Base-by-base conservation (phyloP, 495 filamentous ascomycete genomes). In the Penicillium psychrofluorescens region DNA sequence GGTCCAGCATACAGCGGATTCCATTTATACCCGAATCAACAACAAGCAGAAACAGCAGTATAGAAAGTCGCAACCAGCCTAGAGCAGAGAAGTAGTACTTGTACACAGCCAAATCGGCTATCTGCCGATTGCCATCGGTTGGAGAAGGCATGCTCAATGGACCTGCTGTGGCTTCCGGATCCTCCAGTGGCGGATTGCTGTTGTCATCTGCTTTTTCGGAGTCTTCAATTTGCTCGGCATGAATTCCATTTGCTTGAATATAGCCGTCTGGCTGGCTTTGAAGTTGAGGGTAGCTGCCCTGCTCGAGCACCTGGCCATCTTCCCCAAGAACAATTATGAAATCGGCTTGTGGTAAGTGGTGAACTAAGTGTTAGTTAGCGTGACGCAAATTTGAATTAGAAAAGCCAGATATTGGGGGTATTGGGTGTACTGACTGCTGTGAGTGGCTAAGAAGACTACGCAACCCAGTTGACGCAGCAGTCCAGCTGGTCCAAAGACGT, bases 401-500 rank as follows among this genome's bases (percentile, higher is more conserved):
- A 1, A 16, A 16, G 16, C 16, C 16, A 16, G 16, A 16, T 16
- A 16, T 16, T 16, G 1, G 16, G 16, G 16, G 16, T 1, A 16
- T 16, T 1, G 16, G 16, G 16, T 16, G 16, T 16, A 15, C 38
- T 8, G 38, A 55, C 41, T 12, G 8, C n/a, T 48, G 36, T 56
- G 50, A 28, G 54, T 53, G 6, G 46, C 40, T 29, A 56, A n/a
- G 22, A 56, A 56, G 1, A 45, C 43, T 0, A 34, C 47, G 38
- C 35, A 38, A 8, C 49, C 49, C 13, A 49, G 58, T 33, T 54
- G 40, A 66, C 65, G 63, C 5, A 77, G 45, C 1, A 79, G 40
- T 8, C 71, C 70, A 7, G 56, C 41, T 5, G 38, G 43, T 2
- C 71, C 67, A 43, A 79, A 72, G 7, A 78, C 58, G 36, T 65